Conservation (phyloP, 768 basidiomycete species). For the Mycena alexandri region DNA sequence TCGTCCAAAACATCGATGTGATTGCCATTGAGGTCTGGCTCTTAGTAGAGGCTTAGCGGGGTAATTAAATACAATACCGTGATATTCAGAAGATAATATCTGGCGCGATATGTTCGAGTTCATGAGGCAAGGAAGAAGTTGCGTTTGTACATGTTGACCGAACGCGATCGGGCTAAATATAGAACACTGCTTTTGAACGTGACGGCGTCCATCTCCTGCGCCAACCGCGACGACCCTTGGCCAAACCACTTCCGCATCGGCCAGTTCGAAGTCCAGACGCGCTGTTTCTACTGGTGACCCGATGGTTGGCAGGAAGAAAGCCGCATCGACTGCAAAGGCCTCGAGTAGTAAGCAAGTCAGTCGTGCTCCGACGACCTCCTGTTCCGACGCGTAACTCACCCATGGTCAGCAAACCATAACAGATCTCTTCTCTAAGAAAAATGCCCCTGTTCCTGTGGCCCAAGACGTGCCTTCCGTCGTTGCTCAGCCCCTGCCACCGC, state of each 20-base stretch:
- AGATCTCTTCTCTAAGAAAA: constrained; percentile 51
- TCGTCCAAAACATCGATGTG: constrained; percentile 61
- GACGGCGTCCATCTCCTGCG: constrained; percentile 49
- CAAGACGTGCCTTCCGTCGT: not conserved
- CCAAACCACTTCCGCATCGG: too few relatives aligned
- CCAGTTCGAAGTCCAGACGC: too few relatives aligned
- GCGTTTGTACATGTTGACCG: not conserved
- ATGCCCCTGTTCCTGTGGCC: constrained; percentile 6
- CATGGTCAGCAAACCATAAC: constrained; percentile 55
- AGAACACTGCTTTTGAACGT: not conserved
- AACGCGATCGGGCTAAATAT: not conserved
- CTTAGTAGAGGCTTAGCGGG: constrained; percentile 9
- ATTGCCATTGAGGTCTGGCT: constrained; percentile 70
- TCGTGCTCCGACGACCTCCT: constrained; percentile 20
- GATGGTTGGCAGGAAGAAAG: constrained; percentile 46
- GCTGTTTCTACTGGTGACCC: too few relatives aligned
- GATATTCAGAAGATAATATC: constrained; percentile 59
- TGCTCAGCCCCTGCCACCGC: constrained; percentile 4
- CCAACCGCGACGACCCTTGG: too few relatives aligned
- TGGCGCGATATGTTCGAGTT: constrained; percentile 40
- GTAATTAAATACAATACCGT: constrained; percentile 44
- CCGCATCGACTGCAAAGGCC: constrained; percentile 32
- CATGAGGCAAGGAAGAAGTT: not conserved
- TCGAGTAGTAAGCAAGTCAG: constrained; percentile 45
- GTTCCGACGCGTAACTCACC: constrained; percentile 25